Conservation (phyloP, 768 basidiomycete species). For the Lentinula raphanica region DNA sequence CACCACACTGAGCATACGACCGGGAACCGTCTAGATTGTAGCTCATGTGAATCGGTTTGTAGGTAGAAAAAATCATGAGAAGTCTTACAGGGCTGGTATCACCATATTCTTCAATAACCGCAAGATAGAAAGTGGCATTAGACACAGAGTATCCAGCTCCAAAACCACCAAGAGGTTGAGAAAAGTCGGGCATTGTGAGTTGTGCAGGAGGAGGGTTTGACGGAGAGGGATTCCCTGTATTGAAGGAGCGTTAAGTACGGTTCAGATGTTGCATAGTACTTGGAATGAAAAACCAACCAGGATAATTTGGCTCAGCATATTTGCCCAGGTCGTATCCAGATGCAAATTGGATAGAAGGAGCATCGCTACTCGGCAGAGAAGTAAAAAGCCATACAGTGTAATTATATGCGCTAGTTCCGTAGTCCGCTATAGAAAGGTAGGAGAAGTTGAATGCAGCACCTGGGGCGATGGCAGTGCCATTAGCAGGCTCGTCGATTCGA, state of each 20-base stretch:
- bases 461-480: conserved; percentile 27
- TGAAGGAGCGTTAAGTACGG: too few relatives aligned
- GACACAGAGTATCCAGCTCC: conserved; percentile 21
- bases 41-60: background rate
- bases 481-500: conserved; percentile 23
- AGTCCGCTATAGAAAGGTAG: conserved; percentile 29
- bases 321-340: conserved; percentile 31
- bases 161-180: conserved; percentile 25
- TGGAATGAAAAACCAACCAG: conserved; percentile 19
- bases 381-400: conserved; percentile 30
- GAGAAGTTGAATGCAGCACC: conserved; percentile 27
- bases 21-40: background rate
- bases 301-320: conserved; percentile 30
- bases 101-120: conserved; percentile 32
- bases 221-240: conserved; percentile 26
- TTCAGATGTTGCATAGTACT: too few relatives aligned
- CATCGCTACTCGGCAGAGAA: conserved; percentile 14
- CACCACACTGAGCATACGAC: background rate
- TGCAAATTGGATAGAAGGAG: conserved; percentile 19
- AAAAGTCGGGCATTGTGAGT: conserved; percentile 33
- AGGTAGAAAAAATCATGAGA: background rate
- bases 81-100: conserved; percentile 8
- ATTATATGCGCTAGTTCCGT: conserved; percentile 29
- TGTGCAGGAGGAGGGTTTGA: conserved; percentile 26
- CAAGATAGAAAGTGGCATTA: conserved; percentile 23